phyloP scores from a whole-genome alignment of 2,329 filamentous ascomycete genomes.

The Apiospora malaysiana region DNA sequence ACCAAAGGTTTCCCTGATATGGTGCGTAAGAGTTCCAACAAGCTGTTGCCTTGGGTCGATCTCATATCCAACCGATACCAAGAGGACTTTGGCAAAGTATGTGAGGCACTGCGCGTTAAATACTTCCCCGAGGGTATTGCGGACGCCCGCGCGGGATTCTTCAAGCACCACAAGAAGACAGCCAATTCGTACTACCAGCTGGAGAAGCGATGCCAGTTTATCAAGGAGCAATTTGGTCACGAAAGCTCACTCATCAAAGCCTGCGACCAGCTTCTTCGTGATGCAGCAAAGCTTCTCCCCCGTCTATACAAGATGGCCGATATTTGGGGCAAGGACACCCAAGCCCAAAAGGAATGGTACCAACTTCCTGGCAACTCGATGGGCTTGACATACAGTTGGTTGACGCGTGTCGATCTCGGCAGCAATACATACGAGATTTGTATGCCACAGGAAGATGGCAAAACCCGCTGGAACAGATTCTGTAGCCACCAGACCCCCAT shows the following conservation, averaged over 20 bases:
- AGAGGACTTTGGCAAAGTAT: constrained; percentile 20
- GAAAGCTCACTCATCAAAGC: background rate
- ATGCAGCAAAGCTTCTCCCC: background rate
- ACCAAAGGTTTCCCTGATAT: background rate
- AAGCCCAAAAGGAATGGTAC: constrained; percentile 17
- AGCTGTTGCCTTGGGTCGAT: background rate
- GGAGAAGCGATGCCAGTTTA: background rate
- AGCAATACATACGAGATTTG: constrained; percentile 1
- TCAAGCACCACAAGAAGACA: constrained; percentile 22
- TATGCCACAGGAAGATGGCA: background rate
- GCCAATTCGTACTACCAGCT: constrained; percentile 19
- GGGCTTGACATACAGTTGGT: constrained; percentile 23
- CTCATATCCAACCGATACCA: background rate
- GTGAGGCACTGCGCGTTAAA: constrained; percentile 7
- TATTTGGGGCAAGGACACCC: constrained; percentile 22
- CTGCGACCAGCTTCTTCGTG: constrained; percentile 3
- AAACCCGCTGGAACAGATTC: background rate
- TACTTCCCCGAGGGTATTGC: constrained; percentile 27
- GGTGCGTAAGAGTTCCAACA: background rate
- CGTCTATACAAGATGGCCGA: background rate
- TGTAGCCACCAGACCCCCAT: constrained; percentile 16
- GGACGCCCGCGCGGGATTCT: constrained; percentile 23
- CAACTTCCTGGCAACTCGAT: constrained; percentile 25
- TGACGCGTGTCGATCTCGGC: background rate
- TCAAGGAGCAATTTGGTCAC: background rate